These are phyloP conservation scores for Ophidiomyces ophidiicola DNA, from an alignment of 2,329 filamentous ascomycete species.

Conservation along the genomic window DNA sequence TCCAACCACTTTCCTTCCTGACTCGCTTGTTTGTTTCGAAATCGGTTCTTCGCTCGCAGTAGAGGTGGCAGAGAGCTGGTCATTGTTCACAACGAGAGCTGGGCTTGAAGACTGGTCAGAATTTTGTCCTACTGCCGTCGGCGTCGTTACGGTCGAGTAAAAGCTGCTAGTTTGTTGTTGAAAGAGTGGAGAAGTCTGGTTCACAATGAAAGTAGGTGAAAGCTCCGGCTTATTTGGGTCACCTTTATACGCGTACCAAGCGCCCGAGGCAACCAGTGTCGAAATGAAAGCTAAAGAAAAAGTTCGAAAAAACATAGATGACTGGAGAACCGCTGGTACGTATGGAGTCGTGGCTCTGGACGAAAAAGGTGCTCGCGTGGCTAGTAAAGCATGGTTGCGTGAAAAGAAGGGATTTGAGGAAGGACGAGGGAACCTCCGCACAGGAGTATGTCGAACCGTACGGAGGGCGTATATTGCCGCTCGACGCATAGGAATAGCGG, in stretches of 20 bases:
- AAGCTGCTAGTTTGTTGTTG: constrained; percentile 9
- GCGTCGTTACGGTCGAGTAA: constrained; percentile 12
- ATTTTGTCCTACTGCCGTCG: constrained; percentile 24
- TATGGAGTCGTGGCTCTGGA: constrained; percentile 24
- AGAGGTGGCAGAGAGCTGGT: constrained; percentile 78
- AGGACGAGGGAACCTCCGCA: constrained; percentile 33
- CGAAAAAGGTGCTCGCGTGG: constrained; percentile 25
- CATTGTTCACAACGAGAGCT: constrained; percentile 77
- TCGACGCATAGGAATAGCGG: constrained; percentile 35
- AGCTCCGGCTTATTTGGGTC: constrained; percentile 12
- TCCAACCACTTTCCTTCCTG: constrained; percentile 75
- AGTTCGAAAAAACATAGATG: constrained; percentile 40
- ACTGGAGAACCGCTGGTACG: constrained; percentile 29
- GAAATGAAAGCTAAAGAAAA: constrained; percentile 39
- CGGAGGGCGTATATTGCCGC: constrained; percentile 36
- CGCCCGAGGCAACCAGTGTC: constrained; percentile 37
- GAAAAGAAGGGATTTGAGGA: constrained; percentile 26
- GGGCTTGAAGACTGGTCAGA: constrained; percentile 45
- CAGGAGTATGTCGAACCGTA: constrained; percentile 35
- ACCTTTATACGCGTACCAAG: constrained; percentile 39
- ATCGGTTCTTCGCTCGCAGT: constrained; percentile 77
- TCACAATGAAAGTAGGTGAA: constrained; percentile 17
- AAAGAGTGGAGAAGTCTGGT: constrained; percentile 4
- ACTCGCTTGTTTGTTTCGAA: constrained; percentile 74
- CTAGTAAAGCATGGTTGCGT: constrained; percentile 26